Evolutionary conservation across 2,329 filamentous ascomycete species (phyloP), one percentile per base, ranked within the genome.

Genomic region (Nemania sp.): DNA sequence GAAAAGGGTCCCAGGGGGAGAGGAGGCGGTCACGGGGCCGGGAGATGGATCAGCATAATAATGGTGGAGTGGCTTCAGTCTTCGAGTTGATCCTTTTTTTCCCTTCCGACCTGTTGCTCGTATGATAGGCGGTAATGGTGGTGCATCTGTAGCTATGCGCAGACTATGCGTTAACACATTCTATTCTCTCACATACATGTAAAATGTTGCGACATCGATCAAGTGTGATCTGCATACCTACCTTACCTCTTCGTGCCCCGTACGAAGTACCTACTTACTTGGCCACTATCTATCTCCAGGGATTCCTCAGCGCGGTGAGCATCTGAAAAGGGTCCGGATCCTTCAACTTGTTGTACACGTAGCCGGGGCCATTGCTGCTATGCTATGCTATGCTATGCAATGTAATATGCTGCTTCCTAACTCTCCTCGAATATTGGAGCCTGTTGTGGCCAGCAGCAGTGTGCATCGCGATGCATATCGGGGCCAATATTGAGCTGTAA

Each of bases 341-440:
- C 57, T 60, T 54, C 37, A 43, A n/a, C 35, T 46, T 60, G 56
- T 42, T 63, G 60, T 57, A 57, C 61, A 62, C 62, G 59, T 64
- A 64, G 56, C 29, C 29, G 49, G 39, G 42, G 45, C 54, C 42
- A 43, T n/a, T 56, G 37, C 48, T 50, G 43, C n/a, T n/a, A n/a
- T n/a, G n/a, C n/a, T n/a, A n/a, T n/a, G n/a, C 37, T 46, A 55
- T 57, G 60, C 60, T 60, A 63, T 50, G 48, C 42, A 63, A 63
- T 63, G 56, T 53, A 62, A 62, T 52, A 53, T 29, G 4, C 25
- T 7, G 4, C 25, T 29, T 7, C 59, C 39, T 58, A 17, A 45
- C 45, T 42, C 15, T 39, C 35, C 12, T n/a, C 12, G 11, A 39
- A 37, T 50, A 37, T 46, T 59, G 55, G 40, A 45, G 48, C 51